Percentiles rank a stretch among this genome's conserved stretches.
Conservation (phyloP, 2,329 filamentous ascomycete species). For the Penicillium sp. region DNA sequence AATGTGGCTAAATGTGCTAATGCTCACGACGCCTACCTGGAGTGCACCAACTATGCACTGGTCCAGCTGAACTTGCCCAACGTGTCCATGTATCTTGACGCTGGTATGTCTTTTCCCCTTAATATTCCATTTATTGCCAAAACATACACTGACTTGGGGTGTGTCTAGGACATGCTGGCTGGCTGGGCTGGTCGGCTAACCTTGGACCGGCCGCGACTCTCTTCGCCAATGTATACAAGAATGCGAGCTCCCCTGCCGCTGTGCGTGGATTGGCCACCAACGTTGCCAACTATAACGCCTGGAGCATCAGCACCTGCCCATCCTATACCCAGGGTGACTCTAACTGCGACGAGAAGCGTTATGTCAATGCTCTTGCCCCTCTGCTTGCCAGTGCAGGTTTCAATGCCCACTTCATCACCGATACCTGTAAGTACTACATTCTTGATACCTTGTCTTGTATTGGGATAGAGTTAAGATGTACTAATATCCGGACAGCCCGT, state of each 20-base stretch:
- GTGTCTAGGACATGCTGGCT: slow-evolving; percentile 58
- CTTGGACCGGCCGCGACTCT: slow-evolving; percentile 55
- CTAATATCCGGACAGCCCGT: slow-evolving; percentile 48
- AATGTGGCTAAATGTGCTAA: slow-evolving; percentile 58
- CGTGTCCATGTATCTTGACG: slow-evolving; percentile 67
- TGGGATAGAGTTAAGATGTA: neutral
- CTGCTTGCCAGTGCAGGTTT: slow-evolving; percentile 53
- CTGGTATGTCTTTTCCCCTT: slow-evolving; percentile 42
- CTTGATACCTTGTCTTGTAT: neutral
- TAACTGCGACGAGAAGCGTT: slow-evolving; percentile 59
- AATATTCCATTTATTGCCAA: neutral
- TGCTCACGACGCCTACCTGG: slow-evolving; percentile 59
- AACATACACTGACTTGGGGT: neutral
- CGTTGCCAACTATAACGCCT: slow-evolving; percentile 63
- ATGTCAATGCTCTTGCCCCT: slow-evolving; percentile 56
- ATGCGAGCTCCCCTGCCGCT: slow-evolving; percentile 50
- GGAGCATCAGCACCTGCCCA: slow-evolving; percentile 50
- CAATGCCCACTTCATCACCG: slow-evolving; percentile 60
- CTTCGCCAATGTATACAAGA: slow-evolving; percentile 53
- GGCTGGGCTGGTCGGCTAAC: slow-evolving; percentile 67
- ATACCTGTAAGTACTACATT: slow-evolving; percentile 48
- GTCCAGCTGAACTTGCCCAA: slow-evolving; percentile 62
- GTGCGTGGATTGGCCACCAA: slow-evolving; percentile 61
- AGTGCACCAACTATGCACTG: slow-evolving; percentile 60
- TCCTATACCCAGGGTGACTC: slow-evolving; percentile 51